phyloP scores from a whole-genome alignment of 345 rosid species.

The Trapa bicornis region DNA sequence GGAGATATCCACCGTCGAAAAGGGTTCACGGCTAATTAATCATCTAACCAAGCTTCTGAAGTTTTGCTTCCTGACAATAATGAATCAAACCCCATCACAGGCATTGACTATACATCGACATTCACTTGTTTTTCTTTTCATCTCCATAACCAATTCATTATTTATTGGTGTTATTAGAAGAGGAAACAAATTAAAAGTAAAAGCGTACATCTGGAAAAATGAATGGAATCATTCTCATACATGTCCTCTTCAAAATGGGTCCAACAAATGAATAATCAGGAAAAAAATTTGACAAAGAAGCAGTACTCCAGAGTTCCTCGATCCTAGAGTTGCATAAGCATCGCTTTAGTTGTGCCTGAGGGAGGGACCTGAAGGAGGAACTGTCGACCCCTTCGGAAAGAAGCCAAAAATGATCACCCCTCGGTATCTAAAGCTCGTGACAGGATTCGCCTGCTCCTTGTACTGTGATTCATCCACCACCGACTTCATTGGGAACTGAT shows the following conservation, averaged over 20 bases:
- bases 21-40: too few relatives aligned
- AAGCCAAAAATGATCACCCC: neutral
- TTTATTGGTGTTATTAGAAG: too few relatives aligned
- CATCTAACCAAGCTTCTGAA: too few relatives aligned
- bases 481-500: neutral
- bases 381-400: constrained; percentile 6
- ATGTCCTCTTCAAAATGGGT: neutral
- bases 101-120: too few relatives aligned
- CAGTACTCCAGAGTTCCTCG: neutral
- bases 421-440: constrained; percentile 5
- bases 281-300: neutral
- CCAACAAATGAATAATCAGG: neutral
- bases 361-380: constrained; percentile 5
- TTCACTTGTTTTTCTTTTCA: too few relatives aligned
- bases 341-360: neutral
- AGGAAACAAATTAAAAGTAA: too few relatives aligned
- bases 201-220: neutral
- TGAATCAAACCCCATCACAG: too few relatives aligned
- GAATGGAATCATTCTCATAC: neutral
- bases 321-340: neutral
- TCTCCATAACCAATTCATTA: too few relatives aligned
- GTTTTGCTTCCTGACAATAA: too few relatives aligned
- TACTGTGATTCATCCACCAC: neutral
- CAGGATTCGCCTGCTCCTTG: neutral
- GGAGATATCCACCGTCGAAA: too few relatives aligned